Conservation (phyloP, 1,139 yeast species). For the Taphrina confusa region DNA sequence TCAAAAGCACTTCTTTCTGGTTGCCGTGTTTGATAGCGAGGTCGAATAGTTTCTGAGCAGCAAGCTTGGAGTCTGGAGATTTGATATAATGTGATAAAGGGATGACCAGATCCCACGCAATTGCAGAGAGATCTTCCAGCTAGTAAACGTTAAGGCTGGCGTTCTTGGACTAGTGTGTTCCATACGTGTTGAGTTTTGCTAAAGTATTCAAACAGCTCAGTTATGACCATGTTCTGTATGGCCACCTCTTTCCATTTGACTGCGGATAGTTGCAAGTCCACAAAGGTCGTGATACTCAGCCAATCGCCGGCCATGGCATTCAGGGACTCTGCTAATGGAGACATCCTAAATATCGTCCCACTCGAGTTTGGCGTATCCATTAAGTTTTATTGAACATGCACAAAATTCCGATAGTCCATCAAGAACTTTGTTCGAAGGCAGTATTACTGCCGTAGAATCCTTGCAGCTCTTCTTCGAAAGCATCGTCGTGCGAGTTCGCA, state of each 20-base stretch:
- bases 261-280: constrained; percentile 1
- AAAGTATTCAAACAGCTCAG: background rate
- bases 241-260: background rate
- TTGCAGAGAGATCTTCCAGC: background rate
- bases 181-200: constrained; percentile 6
- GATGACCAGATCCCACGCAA: constrained; percentile 30
- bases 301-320: constrained; percentile 17
- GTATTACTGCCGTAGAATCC: too few relatives aligned
- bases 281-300: constrained; percentile 9
- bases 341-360: too few relatives aligned
- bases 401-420: too few relatives aligned
- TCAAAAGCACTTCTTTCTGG: constrained; percentile 11
- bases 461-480: too few relatives aligned
- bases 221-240: background rate
- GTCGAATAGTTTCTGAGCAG: background rate
- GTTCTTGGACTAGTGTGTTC: background rate
- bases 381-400: too few relatives aligned
- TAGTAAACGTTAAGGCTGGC: too few relatives aligned
- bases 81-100: background rate
- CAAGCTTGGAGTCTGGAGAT: background rate
- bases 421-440: too few relatives aligned
- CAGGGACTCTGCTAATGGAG: background rate
- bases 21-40: constrained; percentile 12
- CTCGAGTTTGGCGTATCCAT: too few relatives aligned
- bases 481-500: too few relatives aligned